Base-by-base conservation (phyloP, 2,329 filamentous ascomycete species). In the Trichoderma sp. region DNA sequence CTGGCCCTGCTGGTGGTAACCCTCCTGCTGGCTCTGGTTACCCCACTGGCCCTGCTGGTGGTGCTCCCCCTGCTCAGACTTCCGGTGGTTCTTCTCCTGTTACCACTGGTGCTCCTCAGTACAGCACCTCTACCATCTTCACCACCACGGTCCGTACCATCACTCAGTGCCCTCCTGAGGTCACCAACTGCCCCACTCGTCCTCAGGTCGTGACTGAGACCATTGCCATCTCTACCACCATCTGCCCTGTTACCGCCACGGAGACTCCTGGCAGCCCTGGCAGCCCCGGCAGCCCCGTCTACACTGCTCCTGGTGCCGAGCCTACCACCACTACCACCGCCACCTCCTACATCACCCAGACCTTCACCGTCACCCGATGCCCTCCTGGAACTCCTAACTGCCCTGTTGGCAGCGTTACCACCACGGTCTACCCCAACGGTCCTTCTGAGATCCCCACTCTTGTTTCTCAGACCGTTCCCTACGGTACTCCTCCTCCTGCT, bases 151-250 rank as follows among this genome's bases (percentile, higher is more conserved):
- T 87, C 76, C 80, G 85, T 76, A 90, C 87, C 78, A 80, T 89
- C 82, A 89, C 85, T 79, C 83, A 83, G 68, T 90, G 87, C 82
- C 82, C 79, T 69, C 80, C 86, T 63, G 82, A 83, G 70, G 86
- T 89, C 75, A 84, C 85, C 78, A 75, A 90, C 86, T 91, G 89
- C 85, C 85, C 85, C 68, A 77, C 76, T 35, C 75, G 74, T 70
- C 76, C 76, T 72, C 79, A 76, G 68, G 72, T 76, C 67, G 69
- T 78, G 65, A 81, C 79, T 61, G 75, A 78, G 74, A 79, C 78
- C 70, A 68, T 79, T 64, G 74, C 77, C 64, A 71, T 79, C 73
- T 78, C 78, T 68, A 81, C 79, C 76, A 80, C 79, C 61, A 69
- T 81, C 75, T 80, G 80, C 78, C 81, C 81, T 12, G 76, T 82